Base-by-base conservation (phyloP, 2,329 filamentous ascomycete genomes). In the Diaporthe eres region DNA sequence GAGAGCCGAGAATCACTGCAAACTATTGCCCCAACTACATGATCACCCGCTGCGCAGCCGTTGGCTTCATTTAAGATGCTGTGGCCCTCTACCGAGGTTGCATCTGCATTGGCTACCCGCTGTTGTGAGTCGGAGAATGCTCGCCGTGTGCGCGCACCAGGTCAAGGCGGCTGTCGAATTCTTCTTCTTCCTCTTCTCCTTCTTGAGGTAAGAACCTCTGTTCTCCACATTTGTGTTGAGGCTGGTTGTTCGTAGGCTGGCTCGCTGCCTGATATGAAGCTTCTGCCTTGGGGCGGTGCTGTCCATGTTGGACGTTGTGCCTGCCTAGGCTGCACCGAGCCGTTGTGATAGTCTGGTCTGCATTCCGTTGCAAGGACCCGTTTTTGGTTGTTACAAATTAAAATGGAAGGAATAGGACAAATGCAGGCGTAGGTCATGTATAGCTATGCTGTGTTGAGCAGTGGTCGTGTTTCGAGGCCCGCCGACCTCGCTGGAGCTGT, bases 231-330 rank as follows among this genome's bases (percentile, higher is more conserved):
- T 37, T 53, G 22, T 25, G 17, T 53, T 28, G 47, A 39, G 15
- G 4, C n/a, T 19, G 22, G 15, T 39, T 28, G 15, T 47, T 28
- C 31, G 31, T 25, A 28, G 65, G 65, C 34, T 68, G 47, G 47
- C 31, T 12, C 44, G 42, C 61, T 68, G 65, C 65, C 65, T 68
- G 65, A 39, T 42, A 28, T 53, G 28, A 51, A 53, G 28, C 65
- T 68, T 68, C 65, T 68, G 65, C 65, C 65, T 68, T 68, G 65
- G 31, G 47, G 63, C 63, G 25, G 63, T 53, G 63, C 37, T 44
- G 58, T 53, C 34, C 13, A 10, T 31, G 65, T 68, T 53, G 63
- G 63, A n/a, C 44, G 19, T 51, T 51, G 63, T 68, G n/a, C 15
- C 15, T 34, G 31, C 28, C 47, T 42, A 68, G 65, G 65, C 65